Evolutionary conservation across 2,329 filamentous ascomycete genomes (phyloP).

Genomic region (Sarocladiaceae sp.): DNA sequence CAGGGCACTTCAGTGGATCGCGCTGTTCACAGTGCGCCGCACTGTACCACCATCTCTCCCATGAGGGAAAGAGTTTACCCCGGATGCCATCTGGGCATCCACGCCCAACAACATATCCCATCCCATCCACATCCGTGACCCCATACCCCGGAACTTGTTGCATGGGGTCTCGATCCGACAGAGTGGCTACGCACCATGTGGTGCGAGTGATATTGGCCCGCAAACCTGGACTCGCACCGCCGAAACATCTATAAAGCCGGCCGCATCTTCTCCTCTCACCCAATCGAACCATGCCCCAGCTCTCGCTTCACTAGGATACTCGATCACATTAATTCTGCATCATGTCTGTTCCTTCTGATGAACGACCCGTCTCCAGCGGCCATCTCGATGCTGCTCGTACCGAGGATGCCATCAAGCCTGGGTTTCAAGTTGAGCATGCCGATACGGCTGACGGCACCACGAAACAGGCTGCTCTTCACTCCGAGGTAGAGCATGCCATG

Average conservation of each 20-base stretch:
- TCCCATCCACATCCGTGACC: no score
- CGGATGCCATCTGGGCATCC: no score
- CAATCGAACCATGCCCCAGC: neutral
- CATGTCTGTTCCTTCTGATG: neutral
- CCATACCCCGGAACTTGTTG: no score
- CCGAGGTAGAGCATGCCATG: constrained; percentile 11
- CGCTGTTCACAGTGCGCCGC: no score
- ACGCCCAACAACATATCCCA: no score
- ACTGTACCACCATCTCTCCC: no score
- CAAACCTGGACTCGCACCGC: no score
- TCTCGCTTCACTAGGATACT: neutral
- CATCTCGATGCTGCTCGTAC: neutral
- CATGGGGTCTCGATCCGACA: no score
- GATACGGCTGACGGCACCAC: neutral
- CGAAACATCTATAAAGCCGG: neutral
- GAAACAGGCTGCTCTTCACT: neutral
- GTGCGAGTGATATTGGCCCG: no score
- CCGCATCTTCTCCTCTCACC: neutral
- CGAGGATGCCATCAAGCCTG: neutral
- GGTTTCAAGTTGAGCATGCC: neutral
- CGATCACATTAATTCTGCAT: neutral
- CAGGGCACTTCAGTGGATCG: no score
- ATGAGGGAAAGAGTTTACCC: no score
- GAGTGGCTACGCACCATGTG: no score
- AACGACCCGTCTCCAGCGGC: neutral